These are phyloP conservation scores for Lathyrus tuberosus DNA, from an alignment of 306 rosid species.

Conservation along the genomic window DNA sequence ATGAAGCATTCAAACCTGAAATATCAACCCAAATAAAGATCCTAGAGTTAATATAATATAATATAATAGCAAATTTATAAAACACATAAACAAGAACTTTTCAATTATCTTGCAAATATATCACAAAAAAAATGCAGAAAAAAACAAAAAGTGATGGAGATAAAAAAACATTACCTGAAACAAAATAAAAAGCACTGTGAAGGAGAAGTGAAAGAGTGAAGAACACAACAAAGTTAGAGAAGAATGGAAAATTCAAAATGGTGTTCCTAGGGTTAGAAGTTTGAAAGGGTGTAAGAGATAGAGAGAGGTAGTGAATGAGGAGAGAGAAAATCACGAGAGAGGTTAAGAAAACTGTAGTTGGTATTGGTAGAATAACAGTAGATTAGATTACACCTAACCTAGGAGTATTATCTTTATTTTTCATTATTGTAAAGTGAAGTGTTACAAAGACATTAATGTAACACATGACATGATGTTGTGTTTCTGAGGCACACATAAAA, in stretches of 20 bases:
- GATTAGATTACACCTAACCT: background rate
- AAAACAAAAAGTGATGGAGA: background rate
- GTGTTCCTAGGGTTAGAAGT: constrained; percentile 29
- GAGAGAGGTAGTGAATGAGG: constrained; percentile 48
- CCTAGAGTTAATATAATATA: background rate
- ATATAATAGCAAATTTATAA: background rate
- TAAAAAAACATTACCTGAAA: constrained; percentile 40
- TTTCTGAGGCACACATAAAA: constrained; percentile 6
- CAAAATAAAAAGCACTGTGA: background rate
- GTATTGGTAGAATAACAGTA: background rate
- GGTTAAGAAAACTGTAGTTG: background rate
- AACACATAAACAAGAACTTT: background rate
- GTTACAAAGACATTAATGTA: constrained; percentile 11
- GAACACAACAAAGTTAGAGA: background rate
- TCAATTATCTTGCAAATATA: constrained; percentile 24
- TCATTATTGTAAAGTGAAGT: constrained; percentile 1
- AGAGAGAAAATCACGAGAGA: constrained; percentile 43
- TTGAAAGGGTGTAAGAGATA: constrained; percentile 9
- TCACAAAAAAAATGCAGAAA: background rate
- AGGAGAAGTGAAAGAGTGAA: constrained; percentile 13
- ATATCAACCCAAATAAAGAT: constrained; percentile 21
- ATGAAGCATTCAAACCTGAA: constrained; percentile 65
- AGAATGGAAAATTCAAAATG: constrained; percentile 23
- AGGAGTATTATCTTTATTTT: background rate
- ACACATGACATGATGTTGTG: constrained; percentile 38